Conservation (phyloP, 2,329 filamentous ascomycete species). For the Thielaviopsis populi region DNA sequence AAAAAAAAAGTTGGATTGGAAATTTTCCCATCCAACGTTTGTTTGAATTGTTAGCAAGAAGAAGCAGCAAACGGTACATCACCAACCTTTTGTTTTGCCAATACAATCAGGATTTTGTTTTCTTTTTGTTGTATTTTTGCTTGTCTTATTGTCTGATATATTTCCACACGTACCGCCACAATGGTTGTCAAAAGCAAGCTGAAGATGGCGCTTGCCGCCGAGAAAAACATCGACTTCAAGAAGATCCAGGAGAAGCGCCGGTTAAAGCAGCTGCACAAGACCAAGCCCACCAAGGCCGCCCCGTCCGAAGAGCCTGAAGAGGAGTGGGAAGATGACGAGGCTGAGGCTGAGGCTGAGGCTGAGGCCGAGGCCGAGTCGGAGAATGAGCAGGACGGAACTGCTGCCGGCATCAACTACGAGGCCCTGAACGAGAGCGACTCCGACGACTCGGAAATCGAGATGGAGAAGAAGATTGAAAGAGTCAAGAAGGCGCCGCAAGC, state of each 20-base stretch:
- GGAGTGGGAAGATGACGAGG: conserved; percentile 25
- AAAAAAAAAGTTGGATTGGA: conserved; percentile 14
- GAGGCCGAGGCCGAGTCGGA: conserved; percentile 24
- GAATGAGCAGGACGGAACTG: conserved; percentile 20
- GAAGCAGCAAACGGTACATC: background rate
- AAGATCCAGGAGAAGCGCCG: conserved; percentile 37
- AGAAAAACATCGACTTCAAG: conserved; percentile 39
- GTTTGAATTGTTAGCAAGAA: background rate
- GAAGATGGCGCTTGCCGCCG: conserved; percentile 38
- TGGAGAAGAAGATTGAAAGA: conserved; percentile 54
- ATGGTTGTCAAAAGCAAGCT: conserved; percentile 36
- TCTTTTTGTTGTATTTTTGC: background rate
- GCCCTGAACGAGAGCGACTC: conserved; percentile 46
- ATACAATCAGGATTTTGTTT: background rate
- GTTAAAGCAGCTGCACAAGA: conserved; percentile 30
- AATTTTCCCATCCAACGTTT: conserved; percentile 10
- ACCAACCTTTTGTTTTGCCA: background rate
- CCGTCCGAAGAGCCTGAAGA: conserved; percentile 24
- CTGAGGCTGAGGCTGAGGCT: conserved; percentile 21
- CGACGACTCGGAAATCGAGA: conserved; percentile 59
- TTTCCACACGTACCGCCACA: conserved; percentile 1
- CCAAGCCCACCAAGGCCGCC: conserved; percentile 23
- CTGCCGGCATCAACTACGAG: conserved; percentile 31
- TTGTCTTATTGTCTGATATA: background rate
- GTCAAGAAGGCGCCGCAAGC: conserved; percentile 29